phyloP scores from a whole-genome alignment of 495 filamentous ascomycete genomes.

The Penicillium crystallinum region DNA sequence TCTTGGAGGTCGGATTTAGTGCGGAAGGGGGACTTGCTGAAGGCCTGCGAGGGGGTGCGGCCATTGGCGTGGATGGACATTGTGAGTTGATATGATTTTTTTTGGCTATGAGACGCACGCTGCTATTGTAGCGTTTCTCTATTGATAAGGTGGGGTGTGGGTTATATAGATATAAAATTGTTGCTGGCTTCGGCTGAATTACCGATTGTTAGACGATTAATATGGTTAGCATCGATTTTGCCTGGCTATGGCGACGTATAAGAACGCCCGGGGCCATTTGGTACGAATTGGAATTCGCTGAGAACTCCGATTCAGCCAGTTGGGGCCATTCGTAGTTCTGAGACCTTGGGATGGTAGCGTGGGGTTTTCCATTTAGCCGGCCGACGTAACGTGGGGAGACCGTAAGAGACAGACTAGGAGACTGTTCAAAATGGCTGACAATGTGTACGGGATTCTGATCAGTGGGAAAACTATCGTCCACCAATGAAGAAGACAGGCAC shows the following conservation, averaged over 20 bases:
- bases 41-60: conserved; percentile 24
- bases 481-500: conserved; percentile 2
- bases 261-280: neutral
- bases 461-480: conserved; percentile 11
- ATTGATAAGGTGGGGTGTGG: neutral
- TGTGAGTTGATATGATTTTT: neutral
- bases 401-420: neutral
- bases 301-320: conserved; percentile 5
- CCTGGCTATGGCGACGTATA: neutral
- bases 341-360: neutral
- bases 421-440: neutral
- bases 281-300: neutral
- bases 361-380: conserved; percentile 5
- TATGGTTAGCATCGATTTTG: neutral
- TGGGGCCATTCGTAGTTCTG: neutral
- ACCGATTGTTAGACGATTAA: neutral
- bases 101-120: neutral
- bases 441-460: conserved; percentile 1
- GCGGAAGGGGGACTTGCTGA: conserved; percentile 28
- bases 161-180: neutral
- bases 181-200: neutral
- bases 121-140: neutral
- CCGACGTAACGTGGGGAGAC: neutral
- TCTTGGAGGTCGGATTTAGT: conserved; percentile 51
- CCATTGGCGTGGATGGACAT: conserved; percentile 33